phyloP scores from a whole-genome alignment of 179 eudicot species.

The Beta corolliflora region DNA sequence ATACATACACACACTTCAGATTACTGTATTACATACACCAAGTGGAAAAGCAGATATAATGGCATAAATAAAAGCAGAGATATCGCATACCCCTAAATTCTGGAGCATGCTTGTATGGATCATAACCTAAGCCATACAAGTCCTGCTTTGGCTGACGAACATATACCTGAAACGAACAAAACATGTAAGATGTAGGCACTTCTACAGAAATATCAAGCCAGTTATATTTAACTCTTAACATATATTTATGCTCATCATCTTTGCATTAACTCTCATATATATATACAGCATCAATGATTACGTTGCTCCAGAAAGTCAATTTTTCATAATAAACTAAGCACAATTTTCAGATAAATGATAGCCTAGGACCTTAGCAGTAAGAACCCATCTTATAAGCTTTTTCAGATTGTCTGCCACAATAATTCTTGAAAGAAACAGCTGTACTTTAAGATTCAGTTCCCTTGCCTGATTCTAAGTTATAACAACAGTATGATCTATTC shows the following conservation, averaged over 20 bases:
- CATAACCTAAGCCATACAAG: conserved; percentile 88
- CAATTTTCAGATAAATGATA: background rate
- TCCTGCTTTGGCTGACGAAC: conserved; percentile 85
- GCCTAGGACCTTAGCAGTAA: background rate
- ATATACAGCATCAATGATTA: background rate
- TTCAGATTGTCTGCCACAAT: background rate
- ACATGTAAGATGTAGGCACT: conserved; percentile 1
- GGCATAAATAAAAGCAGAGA: background rate
- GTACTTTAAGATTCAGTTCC: background rate
- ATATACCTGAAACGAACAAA: conserved; percentile 52
- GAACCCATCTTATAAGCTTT: background rate
- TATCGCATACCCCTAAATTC: conserved; percentile 85
- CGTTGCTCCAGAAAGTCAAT: background rate
- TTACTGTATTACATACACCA: background rate
- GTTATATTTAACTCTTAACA: conserved; percentile 10
- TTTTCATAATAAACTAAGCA: background rate
- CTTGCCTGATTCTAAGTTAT: background rate
- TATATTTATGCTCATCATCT: background rate
- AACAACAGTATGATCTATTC: background rate
- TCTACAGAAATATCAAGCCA: conserved; percentile 1
- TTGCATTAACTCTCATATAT: background rate
- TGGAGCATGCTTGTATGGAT: conserved; percentile 91
- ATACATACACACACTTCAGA: conserved; percentile 18
- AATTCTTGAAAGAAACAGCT: background rate
- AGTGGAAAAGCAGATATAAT: background rate